A percentile compares a stretch with the other conserved stretches of the same genome.
These are phyloP conservation scores for Volutella citrinella DNA, from an alignment of 2,329 filamentous ascomycete species.

Conservation along the genomic window DNA sequence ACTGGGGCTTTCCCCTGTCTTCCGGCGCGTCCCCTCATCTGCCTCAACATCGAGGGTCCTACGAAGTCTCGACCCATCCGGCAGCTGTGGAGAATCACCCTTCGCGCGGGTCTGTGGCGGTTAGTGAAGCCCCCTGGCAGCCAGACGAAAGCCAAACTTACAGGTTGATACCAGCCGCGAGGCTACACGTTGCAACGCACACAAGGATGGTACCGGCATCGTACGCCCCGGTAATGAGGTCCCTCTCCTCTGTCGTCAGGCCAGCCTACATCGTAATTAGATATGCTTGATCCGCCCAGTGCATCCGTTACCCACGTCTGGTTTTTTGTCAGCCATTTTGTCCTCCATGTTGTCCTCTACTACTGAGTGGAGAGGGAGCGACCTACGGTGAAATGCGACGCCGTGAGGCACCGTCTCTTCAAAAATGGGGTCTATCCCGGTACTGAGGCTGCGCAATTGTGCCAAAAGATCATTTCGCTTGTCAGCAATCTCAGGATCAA, in stretches of 20 bases:
- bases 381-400: slow-evolving; percentile 71
- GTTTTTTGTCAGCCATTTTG: no score
- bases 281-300: background rate
- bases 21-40: slow-evolving; percentile 77
- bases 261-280: slow-evolving; percentile 50
- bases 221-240: slow-evolving; percentile 68
- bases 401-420: slow-evolving; percentile 63
- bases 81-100: slow-evolving; percentile 73
- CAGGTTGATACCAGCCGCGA: slow-evolving; percentile 81
- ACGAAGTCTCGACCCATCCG: slow-evolving; percentile 74
- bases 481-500: slow-evolving; percentile 49
- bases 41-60: slow-evolving; percentile 75
- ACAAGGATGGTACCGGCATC: slow-evolving; percentile 66
- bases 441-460: slow-evolving; percentile 62
- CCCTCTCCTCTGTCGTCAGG: slow-evolving; percentile 72
- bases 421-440: slow-evolving; percentile 63
- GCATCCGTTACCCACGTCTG: slow-evolving; percentile 36
- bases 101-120: slow-evolving; percentile 51
- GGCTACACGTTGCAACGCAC: slow-evolving; percentile 73
- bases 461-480: slow-evolving; percentile 62
- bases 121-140: slow-evolving; percentile 9
- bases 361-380: no score
- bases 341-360: no score
- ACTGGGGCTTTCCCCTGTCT: slow-evolving; percentile 76
- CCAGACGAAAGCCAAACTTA: slow-evolving; percentile 18